Base-by-base conservation (phyloP, 2,329 filamentous ascomycete genomes). In the Paraphaeosphaeria sporulosa region DNA sequence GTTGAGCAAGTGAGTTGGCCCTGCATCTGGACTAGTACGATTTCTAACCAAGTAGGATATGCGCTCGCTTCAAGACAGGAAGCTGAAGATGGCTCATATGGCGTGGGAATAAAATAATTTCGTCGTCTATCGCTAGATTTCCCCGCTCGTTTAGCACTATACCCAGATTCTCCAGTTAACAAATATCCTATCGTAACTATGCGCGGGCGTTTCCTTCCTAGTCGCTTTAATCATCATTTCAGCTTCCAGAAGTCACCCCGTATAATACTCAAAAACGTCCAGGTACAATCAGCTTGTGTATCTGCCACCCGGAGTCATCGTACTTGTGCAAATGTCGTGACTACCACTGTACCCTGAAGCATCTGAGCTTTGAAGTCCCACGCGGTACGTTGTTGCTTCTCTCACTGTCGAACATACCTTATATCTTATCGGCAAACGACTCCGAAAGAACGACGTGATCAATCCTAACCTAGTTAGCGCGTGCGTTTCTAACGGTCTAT, bases 1-100 rank as follows among this genome's bases (percentile, higher is more conserved):
- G 77, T 85, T 0, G 83, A 85, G 66, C 68, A 79, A 68, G 83
- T 83, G 58, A 58, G 76, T 66, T 34, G 13, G 47, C 5, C 12
- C 2, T 3, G 15, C n/a, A 13, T 13, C 19, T 6, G 13, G 27
- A 46, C 19, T 15, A 34, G 3, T 10, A 17, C 52, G 21, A 48
- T 40, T 38, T 36, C 17, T 47, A 48, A 40, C 49, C 19, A 21
- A 10, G 23, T 54, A 78, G 76, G 68, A 75, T 40, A 78, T 79
- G 77, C 65, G 62, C 42, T 70, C 69, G 9, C 70, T 77, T 36
- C 77, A 79, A 53, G 69, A 71, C 52, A 65, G 61, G 23, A 79
- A 79, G 63, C 48, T 70, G 4, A 63, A 65, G 34, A 71, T 68
- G 55, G 64, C 67, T 10, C 58, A 42, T 15, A 59, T 67, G 51